A percentile compares a stretch with the other conserved stretches of the same genome.
These are phyloP conservation scores for Lactuca saligna DNA, from an alignment of 129 eudicot genomes.

Conservation along the genomic window DNA sequence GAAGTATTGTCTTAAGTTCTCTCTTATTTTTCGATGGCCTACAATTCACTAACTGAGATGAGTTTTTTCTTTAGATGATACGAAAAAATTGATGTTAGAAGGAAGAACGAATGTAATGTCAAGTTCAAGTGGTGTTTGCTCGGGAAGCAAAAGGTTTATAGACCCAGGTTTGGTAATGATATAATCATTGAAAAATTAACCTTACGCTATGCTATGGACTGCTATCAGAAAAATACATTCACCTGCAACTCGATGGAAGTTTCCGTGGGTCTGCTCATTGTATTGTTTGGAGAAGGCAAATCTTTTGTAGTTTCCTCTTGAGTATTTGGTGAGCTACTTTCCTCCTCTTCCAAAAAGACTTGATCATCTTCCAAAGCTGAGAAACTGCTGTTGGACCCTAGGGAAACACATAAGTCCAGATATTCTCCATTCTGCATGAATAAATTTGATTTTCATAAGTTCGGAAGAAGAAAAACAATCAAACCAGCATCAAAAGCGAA, in stretches of 20 bases:
- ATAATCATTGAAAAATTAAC: not conserved
- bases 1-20: no score
- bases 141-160: not conserved
- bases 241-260: conserved; percentile 88
- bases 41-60: no score
- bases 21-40: no score
- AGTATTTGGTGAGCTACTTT: conserved; percentile 30
- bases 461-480: conserved; percentile 3
- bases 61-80: no score
- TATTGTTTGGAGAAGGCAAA: conserved; percentile 40
- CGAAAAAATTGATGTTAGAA: no score
- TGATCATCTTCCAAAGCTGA: conserved; percentile 57
- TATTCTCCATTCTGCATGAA: conserved; percentile 65
- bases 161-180: conserved; percentile 9
- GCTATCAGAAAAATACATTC: conserved; percentile 10
- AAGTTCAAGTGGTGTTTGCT: no score
- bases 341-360: conserved; percentile 60
- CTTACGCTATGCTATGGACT: not conserved
- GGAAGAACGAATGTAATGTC: no score
- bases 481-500: conserved; percentile 20
- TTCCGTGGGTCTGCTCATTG: conserved; percentile 56
- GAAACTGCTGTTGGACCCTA: conserved; percentile 81
- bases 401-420: conserved; percentile 69
- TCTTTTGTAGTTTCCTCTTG: conserved; percentile 28
- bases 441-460: conserved; percentile 7